Percentiles rank a stretch among this genome's conserved stretches.
phyloP scores from a whole-genome alignment of 1,139 yeast species.

The Schwanniomyces etchellsii region DNA sequence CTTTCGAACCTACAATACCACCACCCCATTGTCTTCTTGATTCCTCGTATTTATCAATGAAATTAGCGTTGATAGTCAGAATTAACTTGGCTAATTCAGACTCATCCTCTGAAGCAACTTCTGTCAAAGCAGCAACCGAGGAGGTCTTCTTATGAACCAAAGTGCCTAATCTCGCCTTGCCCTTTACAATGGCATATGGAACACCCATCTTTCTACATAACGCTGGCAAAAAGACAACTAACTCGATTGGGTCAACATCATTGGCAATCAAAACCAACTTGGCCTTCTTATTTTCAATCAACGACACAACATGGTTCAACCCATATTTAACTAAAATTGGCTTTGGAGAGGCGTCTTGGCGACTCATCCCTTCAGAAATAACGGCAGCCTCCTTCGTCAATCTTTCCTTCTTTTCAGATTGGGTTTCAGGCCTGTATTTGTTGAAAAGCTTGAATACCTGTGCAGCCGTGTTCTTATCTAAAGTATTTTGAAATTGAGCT shows the following conservation, averaged over 20 bases:
- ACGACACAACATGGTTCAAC: conserved; percentile 95
- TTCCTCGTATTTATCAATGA: conserved; percentile 88
- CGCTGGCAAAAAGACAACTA: conserved; percentile 95
- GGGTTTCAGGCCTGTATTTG: conserved; percentile 98
- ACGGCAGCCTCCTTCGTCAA: conserved; percentile 98
- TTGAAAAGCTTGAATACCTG: conserved; percentile 93
- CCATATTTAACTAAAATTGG: conserved; percentile 96
- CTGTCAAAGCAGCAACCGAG: conserved; percentile 95
- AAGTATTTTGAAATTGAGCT: conserved; percentile 89
- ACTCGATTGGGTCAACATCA: conserved; percentile 98
- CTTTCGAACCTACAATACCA: conserved; percentile 94
- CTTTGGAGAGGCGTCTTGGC: conserved; percentile 92
- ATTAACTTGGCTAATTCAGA: conserved; percentile 88
- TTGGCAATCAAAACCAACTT: conserved; percentile 94
- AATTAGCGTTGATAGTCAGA: conserved; percentile 90
- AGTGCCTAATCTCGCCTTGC: conserved; percentile 98
- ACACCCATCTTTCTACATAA: conserved; percentile 99
- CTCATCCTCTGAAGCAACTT: conserved; percentile 90
- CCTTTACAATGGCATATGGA: conserved; percentile 97
- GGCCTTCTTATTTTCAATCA: conserved; percentile 97
- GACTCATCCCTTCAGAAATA: conserved; percentile 94
- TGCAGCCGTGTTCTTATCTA: conserved; percentile 98
- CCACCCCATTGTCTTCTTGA: conserved; percentile 99
- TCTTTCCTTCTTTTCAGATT: conserved; percentile 97
- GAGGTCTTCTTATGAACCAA: conserved; percentile 96